Evolutionary conservation across 2,329 filamentous ascomycete genomes (phyloP).

Genomic region (Aspergillus arachidicola): DNA sequence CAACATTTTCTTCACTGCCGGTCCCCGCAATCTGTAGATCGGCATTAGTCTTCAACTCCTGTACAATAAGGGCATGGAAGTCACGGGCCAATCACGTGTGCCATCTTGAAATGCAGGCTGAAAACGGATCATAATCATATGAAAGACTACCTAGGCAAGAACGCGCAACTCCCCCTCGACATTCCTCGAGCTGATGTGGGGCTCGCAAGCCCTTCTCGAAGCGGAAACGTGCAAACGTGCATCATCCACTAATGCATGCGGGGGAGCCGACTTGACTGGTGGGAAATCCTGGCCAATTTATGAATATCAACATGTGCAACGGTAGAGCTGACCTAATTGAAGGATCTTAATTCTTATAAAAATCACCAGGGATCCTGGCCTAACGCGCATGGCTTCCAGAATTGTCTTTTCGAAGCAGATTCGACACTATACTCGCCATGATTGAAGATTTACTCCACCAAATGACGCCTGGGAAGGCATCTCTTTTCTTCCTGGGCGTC

Average conservation of each 20-base stretch:
- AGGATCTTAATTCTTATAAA: neutral
- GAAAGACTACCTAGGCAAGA: neutral
- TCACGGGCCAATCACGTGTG: neutral
- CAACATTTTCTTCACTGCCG: no score
- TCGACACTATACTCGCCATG: conserved; percentile 33
- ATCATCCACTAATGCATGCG: neutral
- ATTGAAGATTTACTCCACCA: conserved; percentile 53
- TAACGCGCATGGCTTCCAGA: neutral
- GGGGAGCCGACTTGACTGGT: neutral
- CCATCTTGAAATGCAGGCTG: neutral
- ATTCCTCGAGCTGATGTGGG: neutral
- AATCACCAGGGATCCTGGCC: neutral
- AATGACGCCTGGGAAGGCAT: conserved; percentile 46
- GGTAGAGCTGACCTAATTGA: neutral
- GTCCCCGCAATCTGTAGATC: neutral
- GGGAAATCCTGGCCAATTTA: neutral
- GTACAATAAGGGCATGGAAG: neutral
- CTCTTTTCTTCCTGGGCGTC: conserved; percentile 42
- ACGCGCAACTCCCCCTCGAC: no score
- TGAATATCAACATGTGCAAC: neutral
- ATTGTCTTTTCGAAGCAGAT: neutral
- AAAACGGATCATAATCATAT: neutral
- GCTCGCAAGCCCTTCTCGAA: neutral
- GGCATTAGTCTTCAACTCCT: neutral
- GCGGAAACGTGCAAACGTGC: neutral